phyloP scores from a whole-genome alignment of 208 protist species.

The Trypanosoma vivax region DNA sequence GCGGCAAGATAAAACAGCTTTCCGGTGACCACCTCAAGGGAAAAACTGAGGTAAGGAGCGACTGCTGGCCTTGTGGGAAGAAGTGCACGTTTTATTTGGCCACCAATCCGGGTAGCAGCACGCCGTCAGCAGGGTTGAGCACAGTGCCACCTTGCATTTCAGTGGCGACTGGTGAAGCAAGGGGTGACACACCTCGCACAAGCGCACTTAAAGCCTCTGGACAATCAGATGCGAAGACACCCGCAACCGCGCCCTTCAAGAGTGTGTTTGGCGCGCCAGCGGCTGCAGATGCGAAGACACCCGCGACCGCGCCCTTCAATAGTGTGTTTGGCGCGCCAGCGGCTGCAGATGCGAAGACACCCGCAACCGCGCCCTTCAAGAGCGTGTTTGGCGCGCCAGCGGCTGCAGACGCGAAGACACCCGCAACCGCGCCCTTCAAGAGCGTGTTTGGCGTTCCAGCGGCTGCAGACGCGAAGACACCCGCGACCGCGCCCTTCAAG shows the following conservation, averaged over 20 bases:
- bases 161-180: not conserved
- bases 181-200: not conserved
- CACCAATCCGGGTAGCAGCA: not conserved
- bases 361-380: not conserved
- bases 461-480: not conserved
- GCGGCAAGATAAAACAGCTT: slow-evolving; percentile 46
- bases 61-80: slow-evolving; percentile 52
- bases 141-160: not conserved
- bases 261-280: not conserved
- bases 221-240: too few species aligned
- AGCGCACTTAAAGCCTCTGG: not conserved
- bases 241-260: not conserved
- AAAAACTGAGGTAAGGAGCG: slow-evolving; percentile 38
- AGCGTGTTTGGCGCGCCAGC: not conserved
- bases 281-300: not conserved
- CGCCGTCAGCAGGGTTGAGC: not conserved
- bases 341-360: not conserved
- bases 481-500: not conserved
- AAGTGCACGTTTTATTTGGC: slow-evolving; percentile 31
- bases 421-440: not conserved
- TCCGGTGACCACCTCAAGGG: slow-evolving; percentile 34
- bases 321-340: not conserved
- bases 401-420: not conserved
- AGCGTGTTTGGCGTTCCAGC: not conserved
- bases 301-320: not conserved